Percentiles rank a stretch among this genome's conserved stretches.
Evolutionary conservation across 2,329 filamentous ascomycete genomes (phyloP).

Genomic region (Colletotrichum truncatum): DNA sequence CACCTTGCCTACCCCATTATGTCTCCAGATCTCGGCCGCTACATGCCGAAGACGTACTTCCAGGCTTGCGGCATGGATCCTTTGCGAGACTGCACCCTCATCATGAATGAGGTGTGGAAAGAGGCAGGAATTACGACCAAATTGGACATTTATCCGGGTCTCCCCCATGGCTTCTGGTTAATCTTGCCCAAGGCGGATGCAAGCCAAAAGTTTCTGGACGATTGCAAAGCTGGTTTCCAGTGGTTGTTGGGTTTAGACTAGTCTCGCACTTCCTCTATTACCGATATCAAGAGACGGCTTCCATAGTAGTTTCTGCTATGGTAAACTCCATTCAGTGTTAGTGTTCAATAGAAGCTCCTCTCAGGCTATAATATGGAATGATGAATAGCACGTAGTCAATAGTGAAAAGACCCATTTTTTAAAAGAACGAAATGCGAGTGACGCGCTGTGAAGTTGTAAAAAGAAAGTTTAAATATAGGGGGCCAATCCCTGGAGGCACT

Average conservation of each 20-base stretch:
- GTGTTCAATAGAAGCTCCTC: neutral
- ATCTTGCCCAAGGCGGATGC: conserved; percentile 35
- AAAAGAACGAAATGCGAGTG: neutral
- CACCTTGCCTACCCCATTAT: conserved; percentile 38
- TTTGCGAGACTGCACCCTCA: conserved; percentile 38
- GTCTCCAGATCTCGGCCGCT: conserved; percentile 30
- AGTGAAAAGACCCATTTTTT: too few species aligned
- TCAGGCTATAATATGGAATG: too few species aligned
- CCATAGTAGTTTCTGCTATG: neutral
- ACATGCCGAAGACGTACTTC: conserved; percentile 43
- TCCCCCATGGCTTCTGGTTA: conserved; percentile 42
- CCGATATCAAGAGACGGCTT: neutral
- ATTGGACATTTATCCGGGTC: conserved; percentile 39
- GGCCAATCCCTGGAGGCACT: conserved; percentile 3
- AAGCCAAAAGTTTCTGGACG: conserved; percentile 34
- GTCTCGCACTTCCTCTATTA: neutral
- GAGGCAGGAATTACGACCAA: conserved; percentile 38
- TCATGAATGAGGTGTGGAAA: conserved; percentile 40
- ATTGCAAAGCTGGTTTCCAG: conserved; percentile 34
- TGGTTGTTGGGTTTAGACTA: conserved; percentile 33
- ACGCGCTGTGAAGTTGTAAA: conserved; percentile 13
- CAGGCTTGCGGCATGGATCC: conserved; percentile 42
- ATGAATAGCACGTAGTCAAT: too few species aligned
- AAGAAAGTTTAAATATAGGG: conserved; percentile 26
- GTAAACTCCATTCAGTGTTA: neutral